Conservation (phyloP, 164 flowering plant species). For the Saururus chinensis region DNA sequence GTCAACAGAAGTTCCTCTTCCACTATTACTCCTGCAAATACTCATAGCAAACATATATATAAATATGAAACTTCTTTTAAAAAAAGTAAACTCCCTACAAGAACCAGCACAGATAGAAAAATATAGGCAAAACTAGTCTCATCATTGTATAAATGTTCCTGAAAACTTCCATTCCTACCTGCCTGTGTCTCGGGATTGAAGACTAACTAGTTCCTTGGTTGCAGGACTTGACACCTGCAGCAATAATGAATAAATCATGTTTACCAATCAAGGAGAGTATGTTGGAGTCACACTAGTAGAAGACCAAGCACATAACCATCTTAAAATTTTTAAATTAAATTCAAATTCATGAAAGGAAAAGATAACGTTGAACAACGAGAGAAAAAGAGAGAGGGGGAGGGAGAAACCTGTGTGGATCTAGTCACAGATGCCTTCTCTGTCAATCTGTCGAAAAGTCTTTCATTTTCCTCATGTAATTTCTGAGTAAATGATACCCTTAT, state of each 20-base stretch:
- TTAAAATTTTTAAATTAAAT: neutral
- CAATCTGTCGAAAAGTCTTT: conserved; percentile 77
- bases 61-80: neutral
- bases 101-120: neutral
- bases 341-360: too few species aligned
- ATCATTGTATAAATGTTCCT: neutral
- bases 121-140: neutral
- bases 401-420: conserved; percentile 62
- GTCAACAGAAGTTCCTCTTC: conserved; percentile 42
- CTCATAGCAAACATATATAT: neutral
- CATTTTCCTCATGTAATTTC: conserved; percentile 98
- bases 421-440: conserved; percentile 66
- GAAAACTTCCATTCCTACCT: conserved; percentile 28
- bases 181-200: conserved; percentile 31
- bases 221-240: conserved; percentile 58
- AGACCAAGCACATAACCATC: neutral
- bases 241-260: neutral
- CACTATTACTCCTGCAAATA: conserved; percentile 40
- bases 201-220: conserved; percentile 23
- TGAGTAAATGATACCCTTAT: conserved; percentile 18
- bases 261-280: neutral
- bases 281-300: too few species aligned
- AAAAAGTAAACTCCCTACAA: neutral
- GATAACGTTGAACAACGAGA: too few species aligned
- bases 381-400: too few species aligned